Evolutionary conservation across 441 rosid genomes (phyloP).

Genomic region (Corymbia citriodora): DNA sequence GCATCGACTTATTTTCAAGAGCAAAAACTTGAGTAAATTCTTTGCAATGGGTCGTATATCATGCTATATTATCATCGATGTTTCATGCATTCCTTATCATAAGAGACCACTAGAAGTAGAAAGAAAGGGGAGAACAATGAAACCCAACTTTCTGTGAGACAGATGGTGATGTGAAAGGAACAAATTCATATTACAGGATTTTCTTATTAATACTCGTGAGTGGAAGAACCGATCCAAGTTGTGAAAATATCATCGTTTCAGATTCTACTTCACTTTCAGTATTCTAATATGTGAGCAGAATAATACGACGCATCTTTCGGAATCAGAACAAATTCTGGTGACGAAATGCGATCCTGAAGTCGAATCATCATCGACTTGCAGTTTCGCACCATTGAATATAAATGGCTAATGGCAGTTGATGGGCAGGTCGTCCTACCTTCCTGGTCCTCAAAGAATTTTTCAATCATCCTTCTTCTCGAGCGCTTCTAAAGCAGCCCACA

Average conservation of each 20-base stretch:
- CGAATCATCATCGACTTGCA: neutral
- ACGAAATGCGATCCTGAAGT: neutral
- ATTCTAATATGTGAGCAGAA: neutral
- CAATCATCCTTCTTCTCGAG: conserved; percentile 35
- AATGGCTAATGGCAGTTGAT: neutral
- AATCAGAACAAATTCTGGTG: neutral
- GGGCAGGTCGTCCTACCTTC: neutral
- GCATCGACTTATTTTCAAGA: neutral
- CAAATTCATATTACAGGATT: neutral
- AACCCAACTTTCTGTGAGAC: neutral
- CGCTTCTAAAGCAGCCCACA: conserved; percentile 72
- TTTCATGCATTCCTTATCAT: neutral
- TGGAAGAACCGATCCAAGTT: neutral
- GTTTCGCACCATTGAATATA: neutral
- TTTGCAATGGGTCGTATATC: neutral
- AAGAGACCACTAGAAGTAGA: neutral
- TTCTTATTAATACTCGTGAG: neutral
- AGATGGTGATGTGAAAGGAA: neutral
- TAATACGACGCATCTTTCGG: neutral
- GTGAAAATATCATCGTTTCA: neutral
- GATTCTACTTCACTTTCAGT: neutral
- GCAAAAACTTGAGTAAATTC: neutral
- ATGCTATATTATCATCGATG: neutral
- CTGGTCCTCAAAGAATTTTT: neutral
- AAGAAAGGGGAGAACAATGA: neutral